Conservation (phyloP, 768 basidiomycete species). For the Lentinula detonsa region DNA sequence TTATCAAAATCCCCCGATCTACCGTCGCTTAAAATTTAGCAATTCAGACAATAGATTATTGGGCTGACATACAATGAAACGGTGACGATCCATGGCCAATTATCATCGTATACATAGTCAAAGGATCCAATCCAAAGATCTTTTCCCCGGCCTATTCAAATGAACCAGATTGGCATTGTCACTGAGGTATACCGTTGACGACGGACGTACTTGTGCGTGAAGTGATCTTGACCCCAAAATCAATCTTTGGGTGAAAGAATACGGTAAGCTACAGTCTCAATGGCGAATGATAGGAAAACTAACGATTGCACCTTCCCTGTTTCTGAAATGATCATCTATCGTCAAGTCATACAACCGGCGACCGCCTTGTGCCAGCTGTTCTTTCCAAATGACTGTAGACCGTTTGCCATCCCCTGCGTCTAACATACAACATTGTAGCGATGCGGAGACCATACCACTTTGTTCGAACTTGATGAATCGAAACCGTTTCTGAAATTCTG, state of each 20-base stretch:
- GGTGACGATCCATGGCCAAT: background rate
- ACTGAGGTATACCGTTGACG: background rate
- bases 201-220: background rate
- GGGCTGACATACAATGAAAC: background rate
- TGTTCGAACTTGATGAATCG: background rate
- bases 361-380: background rate
- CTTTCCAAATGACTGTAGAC: background rate
- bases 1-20: background rate
- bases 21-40: background rate
- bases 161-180: background rate
- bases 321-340: background rate
- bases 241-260: background rate
- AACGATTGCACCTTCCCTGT: background rate
- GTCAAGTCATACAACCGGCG: background rate
- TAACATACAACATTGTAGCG: background rate
- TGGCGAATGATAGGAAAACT: background rate
- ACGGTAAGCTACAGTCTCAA: background rate
- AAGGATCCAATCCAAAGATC: background rate
- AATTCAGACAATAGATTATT: background rate
- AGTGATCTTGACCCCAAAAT: background rate
- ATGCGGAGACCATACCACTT: background rate
- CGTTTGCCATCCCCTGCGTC: background rate
- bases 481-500: background rate
- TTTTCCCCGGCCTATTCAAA: background rate
- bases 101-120: background rate